Evolutionary conservation across 106 monocot species (phyloP).

Genomic region (Dactylorhiza incarnata): DNA sequence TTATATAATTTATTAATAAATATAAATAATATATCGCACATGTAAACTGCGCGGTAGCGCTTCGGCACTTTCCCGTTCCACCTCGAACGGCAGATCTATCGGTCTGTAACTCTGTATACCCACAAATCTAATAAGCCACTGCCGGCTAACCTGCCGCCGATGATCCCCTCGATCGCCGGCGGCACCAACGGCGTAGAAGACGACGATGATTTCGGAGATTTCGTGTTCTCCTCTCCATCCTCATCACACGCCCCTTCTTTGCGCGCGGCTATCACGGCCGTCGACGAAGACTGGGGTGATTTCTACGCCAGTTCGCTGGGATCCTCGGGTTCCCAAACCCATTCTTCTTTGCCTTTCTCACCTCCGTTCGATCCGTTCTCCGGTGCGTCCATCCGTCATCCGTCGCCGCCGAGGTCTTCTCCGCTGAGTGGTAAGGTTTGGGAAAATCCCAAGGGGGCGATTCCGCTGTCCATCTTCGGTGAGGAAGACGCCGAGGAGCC

Average conservation of each 20-base stretch:
- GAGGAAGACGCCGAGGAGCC: constrained; percentile 4
- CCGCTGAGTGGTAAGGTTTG: too few relatives aligned
- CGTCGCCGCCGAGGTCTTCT: background rate
- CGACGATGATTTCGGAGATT: constrained; percentile 12
- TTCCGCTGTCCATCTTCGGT: constrained; percentile 8
- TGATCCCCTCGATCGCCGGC: background rate
- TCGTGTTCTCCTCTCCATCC: constrained; percentile 3
- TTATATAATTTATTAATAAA: too few relatives aligned
- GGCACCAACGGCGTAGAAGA: background rate
- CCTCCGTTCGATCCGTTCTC: background rate
- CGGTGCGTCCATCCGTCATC: background rate
- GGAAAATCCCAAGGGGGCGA: background rate
- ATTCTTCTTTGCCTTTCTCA: background rate
- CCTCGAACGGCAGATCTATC: background rate
- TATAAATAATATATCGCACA: too few relatives aligned
- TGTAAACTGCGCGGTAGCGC: too few relatives aligned
- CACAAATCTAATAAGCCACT: background rate
- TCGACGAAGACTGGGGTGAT: constrained; percentile 7
- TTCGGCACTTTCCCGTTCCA: background rate
- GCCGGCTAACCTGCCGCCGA: background rate
- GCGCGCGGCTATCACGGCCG: background rate
- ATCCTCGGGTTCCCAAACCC: background rate
- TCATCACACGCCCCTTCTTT: background rate
- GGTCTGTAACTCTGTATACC: background rate
- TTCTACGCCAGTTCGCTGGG: background rate